These are phyloP conservation scores for Kodamaea plutei DNA, from an alignment of 1,139 yeast genomes.

Conservation along the genomic window DNA sequence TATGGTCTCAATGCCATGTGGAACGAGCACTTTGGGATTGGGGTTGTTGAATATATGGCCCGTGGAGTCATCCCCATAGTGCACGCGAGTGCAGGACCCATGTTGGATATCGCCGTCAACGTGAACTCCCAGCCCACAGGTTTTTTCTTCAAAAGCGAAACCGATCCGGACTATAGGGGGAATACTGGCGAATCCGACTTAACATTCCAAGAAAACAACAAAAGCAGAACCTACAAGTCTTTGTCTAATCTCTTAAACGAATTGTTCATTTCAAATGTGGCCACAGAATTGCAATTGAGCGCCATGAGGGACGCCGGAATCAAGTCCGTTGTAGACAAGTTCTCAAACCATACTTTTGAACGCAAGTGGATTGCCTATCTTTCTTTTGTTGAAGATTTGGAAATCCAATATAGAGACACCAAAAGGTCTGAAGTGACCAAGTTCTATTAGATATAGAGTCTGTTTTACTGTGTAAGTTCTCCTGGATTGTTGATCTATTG, in stretches of 20 bases:
- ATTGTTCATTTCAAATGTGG: conserved; percentile 39
- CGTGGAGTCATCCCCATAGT: conserved; percentile 84
- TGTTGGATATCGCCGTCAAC: conserved; percentile 65
- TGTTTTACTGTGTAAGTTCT: too few relatives aligned
- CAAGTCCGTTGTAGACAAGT: conserved; percentile 51
- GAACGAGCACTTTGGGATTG: conserved; percentile 99
- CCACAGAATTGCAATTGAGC: conserved; percentile 30
- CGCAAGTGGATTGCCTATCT: conserved; percentile 53
- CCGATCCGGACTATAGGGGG: conserved; percentile 56
- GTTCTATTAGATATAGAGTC: conserved; percentile 15
- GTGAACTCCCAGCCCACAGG: conserved; percentile 44
- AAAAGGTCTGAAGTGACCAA: conserved; percentile 36
- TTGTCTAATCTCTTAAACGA: conserved; percentile 35
- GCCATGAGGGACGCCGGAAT: conserved; percentile 51
- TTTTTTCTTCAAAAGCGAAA: conserved; percentile 59
- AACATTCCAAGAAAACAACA: background rate
- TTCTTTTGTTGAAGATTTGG: conserved; percentile 34
- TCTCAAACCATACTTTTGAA: conserved; percentile 65
- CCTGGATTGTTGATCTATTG: too few relatives aligned
- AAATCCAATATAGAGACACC: conserved; percentile 33
- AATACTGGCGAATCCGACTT: conserved; percentile 11
- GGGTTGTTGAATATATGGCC: conserved; percentile 90
- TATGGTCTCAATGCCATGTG: conserved; percentile 96
- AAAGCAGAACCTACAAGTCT: conserved; percentile 30
- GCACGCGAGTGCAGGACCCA: conserved; percentile 95